phyloP scores from a whole-genome alignment of 2,329 filamentous ascomycete species.

The Colletotrichum incanum region DNA sequence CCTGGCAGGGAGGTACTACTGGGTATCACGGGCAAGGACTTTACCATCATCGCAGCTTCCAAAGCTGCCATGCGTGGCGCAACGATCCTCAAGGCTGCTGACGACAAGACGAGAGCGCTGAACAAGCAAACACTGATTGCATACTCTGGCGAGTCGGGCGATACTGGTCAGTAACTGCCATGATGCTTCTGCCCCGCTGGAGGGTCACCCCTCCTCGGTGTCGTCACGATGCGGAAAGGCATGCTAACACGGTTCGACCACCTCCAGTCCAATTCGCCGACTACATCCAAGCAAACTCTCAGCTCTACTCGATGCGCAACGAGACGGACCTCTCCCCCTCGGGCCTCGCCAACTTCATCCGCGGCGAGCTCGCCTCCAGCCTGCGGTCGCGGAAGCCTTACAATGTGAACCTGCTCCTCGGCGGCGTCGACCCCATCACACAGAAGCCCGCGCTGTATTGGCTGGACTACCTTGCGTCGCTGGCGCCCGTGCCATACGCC shows the following conservation, averaged over 20 bases:
- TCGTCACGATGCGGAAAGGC: conserved; percentile 7
- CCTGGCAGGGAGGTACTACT: conserved; percentile 91
- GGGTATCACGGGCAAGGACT: conserved; percentile 99
- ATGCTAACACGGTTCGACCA: conserved; percentile 42
- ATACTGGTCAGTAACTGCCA: conserved; percentile 77
- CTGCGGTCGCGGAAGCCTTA: conserved; percentile 94
- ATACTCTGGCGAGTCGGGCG: conserved; percentile 95
- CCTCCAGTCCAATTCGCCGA: conserved; percentile 94
- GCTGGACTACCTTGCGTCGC: conserved; percentile 95
- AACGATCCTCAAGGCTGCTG: conserved; percentile 92
- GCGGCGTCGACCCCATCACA: conserved; percentile 92
- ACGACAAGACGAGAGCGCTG: conserved; percentile 95
- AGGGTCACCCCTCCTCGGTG: conserved; percentile 4
- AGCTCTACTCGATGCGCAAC: conserved; percentile 99
- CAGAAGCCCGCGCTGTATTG: conserved; percentile 94
- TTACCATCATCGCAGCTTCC: conserved; percentile 96
- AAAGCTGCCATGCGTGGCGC: conserved; percentile 99
- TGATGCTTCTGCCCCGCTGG: conserved; percentile 14
- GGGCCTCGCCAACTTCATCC: conserved; percentile 93
- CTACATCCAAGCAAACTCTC: conserved; percentile 98
- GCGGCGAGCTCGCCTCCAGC: conserved; percentile 91
- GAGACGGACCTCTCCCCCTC: conserved; percentile 91
- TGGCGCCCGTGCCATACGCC: conserved; percentile 92
- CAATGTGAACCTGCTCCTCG: conserved; percentile 95
- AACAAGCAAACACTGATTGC: conserved; percentile 97